phyloP scores from a whole-genome alignment of 2,329 filamentous ascomycete genomes.

The Calonectria montana region DNA sequence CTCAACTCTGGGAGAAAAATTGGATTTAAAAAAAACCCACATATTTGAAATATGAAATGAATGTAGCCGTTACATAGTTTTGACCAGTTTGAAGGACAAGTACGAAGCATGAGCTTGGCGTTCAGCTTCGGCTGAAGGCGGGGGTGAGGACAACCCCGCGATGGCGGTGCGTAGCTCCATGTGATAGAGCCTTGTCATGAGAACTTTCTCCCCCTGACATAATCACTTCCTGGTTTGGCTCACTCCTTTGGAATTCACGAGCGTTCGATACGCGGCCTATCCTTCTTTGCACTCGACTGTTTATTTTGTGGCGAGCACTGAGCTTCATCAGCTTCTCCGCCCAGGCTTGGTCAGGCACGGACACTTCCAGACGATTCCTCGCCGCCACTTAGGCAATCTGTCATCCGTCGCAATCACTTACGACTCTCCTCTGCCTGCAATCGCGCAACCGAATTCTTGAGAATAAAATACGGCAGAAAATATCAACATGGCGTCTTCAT shows the following conservation, averaged over 20 bases:
- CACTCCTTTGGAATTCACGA: neutral
- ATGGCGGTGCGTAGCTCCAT: constrained; percentile 1
- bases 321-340: constrained; percentile 22
- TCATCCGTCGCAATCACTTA: constrained; percentile 38
- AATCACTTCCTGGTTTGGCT: neutral
- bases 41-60: neutral
- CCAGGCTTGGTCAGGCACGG: constrained; percentile 43
- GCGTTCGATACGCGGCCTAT: neutral
- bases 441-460: neutral
- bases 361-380: constrained; percentile 50
- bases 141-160: constrained; percentile 13
- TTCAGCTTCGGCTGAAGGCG: neutral
- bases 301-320: constrained; percentile 20
- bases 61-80: neutral
- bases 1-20: constrained; percentile 35
- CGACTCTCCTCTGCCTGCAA: constrained; percentile 45
- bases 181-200: neutral
- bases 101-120: neutral
- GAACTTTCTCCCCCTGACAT: neutral
- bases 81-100: neutral
- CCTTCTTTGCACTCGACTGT: neutral
- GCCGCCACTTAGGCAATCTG: constrained; percentile 39
- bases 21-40: constrained; percentile 11
- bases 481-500: constrained; percentile 65
- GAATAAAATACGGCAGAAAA: constrained; percentile 24